phyloP scores from a whole-genome alignment of 306 rosid species.

The Ormosia emarginata region DNA sequence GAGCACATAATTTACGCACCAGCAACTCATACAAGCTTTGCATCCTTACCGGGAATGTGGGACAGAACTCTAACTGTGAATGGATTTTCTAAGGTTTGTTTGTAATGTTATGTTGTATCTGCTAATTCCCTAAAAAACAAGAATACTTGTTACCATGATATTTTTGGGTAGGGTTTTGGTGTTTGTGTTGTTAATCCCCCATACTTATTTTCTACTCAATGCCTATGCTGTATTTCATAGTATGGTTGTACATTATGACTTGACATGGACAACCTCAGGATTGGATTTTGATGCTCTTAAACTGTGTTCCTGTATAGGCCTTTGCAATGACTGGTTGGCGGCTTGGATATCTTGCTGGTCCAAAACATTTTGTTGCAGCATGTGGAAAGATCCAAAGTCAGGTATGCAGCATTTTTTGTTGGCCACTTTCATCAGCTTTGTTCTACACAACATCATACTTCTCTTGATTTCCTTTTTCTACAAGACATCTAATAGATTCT shows the following conservation, averaged over 20 bases:
- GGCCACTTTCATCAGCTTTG: background rate
- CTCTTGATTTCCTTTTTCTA: background rate
- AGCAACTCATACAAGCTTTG: conserved; percentile 92
- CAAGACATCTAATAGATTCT: background rate
- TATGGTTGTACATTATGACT: background rate
- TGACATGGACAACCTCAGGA: background rate
- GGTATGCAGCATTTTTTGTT: conserved; percentile 43
- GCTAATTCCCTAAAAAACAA: background rate
- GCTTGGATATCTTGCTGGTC: conserved; percentile 94
- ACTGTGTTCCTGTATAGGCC: conserved; percentile 45
- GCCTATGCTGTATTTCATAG: background rate
- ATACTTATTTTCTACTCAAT: background rate
- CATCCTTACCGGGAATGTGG: conserved; percentile 97
- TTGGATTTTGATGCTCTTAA: conserved; percentile 33
- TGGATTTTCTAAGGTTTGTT: conserved; percentile 88
- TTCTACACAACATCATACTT: background rate
- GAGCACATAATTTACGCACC: conserved; percentile 96
- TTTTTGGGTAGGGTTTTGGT: background rate
- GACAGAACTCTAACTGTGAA: conserved; percentile 90
- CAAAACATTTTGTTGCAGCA: conserved; percentile 84
- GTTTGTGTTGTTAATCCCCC: background rate
- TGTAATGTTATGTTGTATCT: background rate
- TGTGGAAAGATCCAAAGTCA: conserved; percentile 91
- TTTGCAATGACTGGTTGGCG: conserved; percentile 99
- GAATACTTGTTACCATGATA: background rate